Percentiles rank a stretch among this genome's conserved stretches.
These are phyloP conservation scores for Cadophora gregata DNA, from an alignment of 2,329 filamentous ascomycete species.

Conservation along the genomic window DNA sequence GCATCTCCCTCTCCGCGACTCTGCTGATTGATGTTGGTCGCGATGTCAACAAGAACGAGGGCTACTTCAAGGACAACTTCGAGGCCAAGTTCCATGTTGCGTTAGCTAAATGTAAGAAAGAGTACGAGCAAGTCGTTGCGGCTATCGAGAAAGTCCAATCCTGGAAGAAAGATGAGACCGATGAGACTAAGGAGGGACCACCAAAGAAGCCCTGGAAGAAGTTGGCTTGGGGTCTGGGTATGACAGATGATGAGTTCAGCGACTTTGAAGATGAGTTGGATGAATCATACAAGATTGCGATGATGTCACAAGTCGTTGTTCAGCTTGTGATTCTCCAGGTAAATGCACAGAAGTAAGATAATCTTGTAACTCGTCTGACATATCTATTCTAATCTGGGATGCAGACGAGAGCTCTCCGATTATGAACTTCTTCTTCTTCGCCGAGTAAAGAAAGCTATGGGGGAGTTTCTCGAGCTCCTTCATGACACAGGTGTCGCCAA, in stretches of 20 bases:
- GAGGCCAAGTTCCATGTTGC: slow-evolving; percentile 12
- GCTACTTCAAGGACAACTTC: slow-evolving; percentile 26
- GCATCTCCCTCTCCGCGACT: slow-evolving; percentile 21
- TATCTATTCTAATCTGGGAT: not conserved
- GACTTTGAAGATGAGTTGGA: slow-evolving; percentile 19
- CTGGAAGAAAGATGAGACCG: slow-evolving; percentile 19
- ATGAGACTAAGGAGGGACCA: not conserved
- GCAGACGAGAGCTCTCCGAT: slow-evolving; percentile 10
- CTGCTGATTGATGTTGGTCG: slow-evolving; percentile 17
- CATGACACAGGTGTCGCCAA: slow-evolving; percentile 18
- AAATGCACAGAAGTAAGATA: slow-evolving; percentile 20
- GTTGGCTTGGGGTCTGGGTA: slow-evolving; percentile 19
- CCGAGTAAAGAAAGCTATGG: slow-evolving; percentile 16
- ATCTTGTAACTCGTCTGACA: not conserved
- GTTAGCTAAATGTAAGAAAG: slow-evolving; percentile 19
- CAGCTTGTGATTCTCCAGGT: slow-evolving; percentile 26
- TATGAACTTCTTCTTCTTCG: slow-evolving; percentile 17
- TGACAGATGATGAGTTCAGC: slow-evolving; percentile 11
- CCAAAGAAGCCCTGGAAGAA: slow-evolving; percentile 22
- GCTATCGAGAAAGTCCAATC: slow-evolving; percentile 22
- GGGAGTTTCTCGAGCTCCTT: slow-evolving; percentile 16
- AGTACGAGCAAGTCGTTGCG: slow-evolving; percentile 14
- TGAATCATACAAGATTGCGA: slow-evolving; percentile 1
- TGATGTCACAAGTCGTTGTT: slow-evolving; percentile 23
- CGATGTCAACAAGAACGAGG: slow-evolving; percentile 20